Evolutionary conservation across 768 basidiomycete species (phyloP), one percentile per base, ranked within the genome.

Genomic region (Tubosaeta sp.): DNA sequence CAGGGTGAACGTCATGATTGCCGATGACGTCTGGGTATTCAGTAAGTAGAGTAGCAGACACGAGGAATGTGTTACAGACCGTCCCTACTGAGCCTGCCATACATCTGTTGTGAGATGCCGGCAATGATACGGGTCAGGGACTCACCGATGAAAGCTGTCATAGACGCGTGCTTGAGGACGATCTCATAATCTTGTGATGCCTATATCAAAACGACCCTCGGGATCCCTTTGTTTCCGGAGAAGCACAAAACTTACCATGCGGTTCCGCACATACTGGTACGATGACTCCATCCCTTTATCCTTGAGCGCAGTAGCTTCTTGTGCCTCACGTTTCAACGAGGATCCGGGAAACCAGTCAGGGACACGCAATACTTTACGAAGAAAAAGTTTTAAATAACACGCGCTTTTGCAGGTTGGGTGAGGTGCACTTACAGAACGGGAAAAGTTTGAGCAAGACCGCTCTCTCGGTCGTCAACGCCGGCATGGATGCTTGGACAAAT

Each of bases 271-370:
- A 51, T 54, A 60, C 4, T 60, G 59, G 50, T 62, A 68, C 4
- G 70, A 66, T 29, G 11, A 46, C 26, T 61, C 59, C 55, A 34
- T 54, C 50, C 34, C 35, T 25, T 4, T 39, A 5, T 32, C 39
- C 22, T 42, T 39, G 41, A 17, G 22, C 11, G 39, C 16, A 9
- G 14, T 26, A 1, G 52, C 59, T 2, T 22, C 27, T 25, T 6
- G 49, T 14, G 72, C 74, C 17, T 65, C 60, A 32, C 60, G 61
- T 58, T 72, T 71, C 56, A 74, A 66, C 8, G 52, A 52, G 9
- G 72, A 71, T 3, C 73, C 72, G 8, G 76, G 75, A 46, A 74
- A 55, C 73, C 75, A 76, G n/a, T 61, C 68, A 58, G 55, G 54
- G 8, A 54, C 9, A 37, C 37, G 13, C 11, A 37, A 33, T 29